Conservation (phyloP, 441 rosid species). For the Francoa sonchifolia region DNA sequence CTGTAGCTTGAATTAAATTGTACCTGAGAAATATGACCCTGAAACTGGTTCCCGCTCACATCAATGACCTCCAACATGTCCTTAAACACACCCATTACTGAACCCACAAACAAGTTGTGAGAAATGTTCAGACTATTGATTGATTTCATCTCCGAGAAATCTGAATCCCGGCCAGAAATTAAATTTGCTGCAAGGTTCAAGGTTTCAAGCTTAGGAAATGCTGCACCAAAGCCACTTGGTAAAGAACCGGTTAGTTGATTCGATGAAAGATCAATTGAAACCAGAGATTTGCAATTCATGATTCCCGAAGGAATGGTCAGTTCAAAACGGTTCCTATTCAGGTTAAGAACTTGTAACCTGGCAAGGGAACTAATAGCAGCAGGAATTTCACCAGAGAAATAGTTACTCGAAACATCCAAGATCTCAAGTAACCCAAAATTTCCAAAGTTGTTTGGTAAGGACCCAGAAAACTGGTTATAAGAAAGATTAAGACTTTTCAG, state of each 20-base stretch:
- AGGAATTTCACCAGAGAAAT: conserved; percentile 68
- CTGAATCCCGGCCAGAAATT: conserved; percentile 39
- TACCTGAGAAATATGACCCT: conserved; percentile 77
- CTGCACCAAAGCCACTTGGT: conserved; percentile 59
- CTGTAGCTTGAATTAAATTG: conserved; percentile 37
- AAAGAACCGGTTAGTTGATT: conserved; percentile 58
- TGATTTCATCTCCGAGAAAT: conserved; percentile 45
- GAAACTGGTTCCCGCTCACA: conserved; percentile 66
- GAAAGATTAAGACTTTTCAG: conserved; percentile 64
- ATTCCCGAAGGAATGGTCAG: conserved; percentile 47
- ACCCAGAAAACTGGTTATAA: conserved; percentile 53
- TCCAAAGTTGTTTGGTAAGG: conserved; percentile 57
- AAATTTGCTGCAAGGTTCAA: conserved; percentile 58
- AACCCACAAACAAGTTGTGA: conserved; percentile 54
- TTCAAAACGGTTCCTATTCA: conserved; percentile 46
- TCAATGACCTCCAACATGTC: conserved; percentile 43
- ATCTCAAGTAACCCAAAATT: conserved; percentile 65
- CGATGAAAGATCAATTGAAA: conserved; percentile 51
- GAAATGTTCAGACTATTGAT: conserved; percentile 57
- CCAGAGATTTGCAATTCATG: conserved; percentile 40
- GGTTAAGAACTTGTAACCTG: conserved; percentile 45
- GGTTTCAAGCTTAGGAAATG: conserved; percentile 52
- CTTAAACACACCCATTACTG: conserved; percentile 34
- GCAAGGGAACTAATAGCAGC: conserved; percentile 46
- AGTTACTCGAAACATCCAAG: conserved; percentile 60